phyloP scores from a whole-genome alignment of 345 rosid species.

The Syzygium aqueum region DNA sequence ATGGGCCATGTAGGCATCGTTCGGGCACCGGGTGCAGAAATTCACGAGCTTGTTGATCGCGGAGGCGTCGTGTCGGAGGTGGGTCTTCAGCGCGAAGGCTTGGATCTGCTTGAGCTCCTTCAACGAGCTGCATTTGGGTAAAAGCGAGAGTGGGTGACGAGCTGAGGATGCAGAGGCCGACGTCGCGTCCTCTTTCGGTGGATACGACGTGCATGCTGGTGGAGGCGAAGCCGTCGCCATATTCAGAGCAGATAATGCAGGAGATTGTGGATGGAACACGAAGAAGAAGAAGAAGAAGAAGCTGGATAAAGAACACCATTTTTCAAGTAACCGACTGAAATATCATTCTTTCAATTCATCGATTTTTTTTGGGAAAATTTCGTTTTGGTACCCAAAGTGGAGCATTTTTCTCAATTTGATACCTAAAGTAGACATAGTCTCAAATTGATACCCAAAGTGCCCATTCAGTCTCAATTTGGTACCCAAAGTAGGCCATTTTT shows the following conservation, averaged over 20 bases:
- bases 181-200: neutral
- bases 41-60: constrained; percentile 50
- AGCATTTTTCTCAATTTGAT: too few relatives aligned
- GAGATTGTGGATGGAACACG: neutral
- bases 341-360: too few relatives aligned
- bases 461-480: too few relatives aligned
- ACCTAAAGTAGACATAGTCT: too few relatives aligned
- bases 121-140: constrained; percentile 44
- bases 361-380: too few relatives aligned
- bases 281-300: neutral
- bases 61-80: constrained; percentile 32
- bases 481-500: too few relatives aligned
- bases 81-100: constrained; percentile 52
- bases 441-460: too few relatives aligned
- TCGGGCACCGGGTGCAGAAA: constrained; percentile 41
- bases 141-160: constrained; percentile 21
- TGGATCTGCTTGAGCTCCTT: constrained; percentile 66
- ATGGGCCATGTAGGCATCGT: constrained; percentile 27
- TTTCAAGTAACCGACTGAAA: too few relatives aligned
- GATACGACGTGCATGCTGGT: neutral
- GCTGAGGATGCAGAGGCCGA: neutral
- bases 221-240: neutral
- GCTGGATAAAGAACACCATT: neutral
- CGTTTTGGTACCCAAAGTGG: too few relatives aligned
- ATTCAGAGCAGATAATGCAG: neutral